A percentile compares a stretch with the other conserved stretches of the same genome.
Evolutionary conservation across 1,284 basidiomycete species (phyloP).

Genomic region (Leccinum ponderosum): DNA sequence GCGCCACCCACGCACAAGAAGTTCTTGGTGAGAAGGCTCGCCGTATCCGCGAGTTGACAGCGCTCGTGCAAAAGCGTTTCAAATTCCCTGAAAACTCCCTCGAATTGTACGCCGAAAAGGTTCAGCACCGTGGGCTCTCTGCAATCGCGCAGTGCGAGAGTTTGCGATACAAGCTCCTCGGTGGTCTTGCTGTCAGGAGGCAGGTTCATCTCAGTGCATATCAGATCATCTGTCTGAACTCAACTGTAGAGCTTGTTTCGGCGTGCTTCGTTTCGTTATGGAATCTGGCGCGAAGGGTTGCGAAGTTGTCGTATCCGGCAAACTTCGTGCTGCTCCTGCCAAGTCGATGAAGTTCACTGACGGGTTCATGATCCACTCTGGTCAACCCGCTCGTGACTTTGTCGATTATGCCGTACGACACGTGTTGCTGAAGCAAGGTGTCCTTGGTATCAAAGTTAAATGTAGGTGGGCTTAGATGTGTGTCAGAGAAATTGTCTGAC

Average conservation of each 20-base stretch:
- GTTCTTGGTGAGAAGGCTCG: conserved; percentile 99
- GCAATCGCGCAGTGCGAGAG: conserved; percentile 99
- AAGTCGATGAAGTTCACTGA: conserved; percentile 99
- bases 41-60: conserved; percentile 98
- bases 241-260: conserved; percentile 88
- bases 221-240: neutral
- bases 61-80: conserved; percentile 99
- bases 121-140: conserved; percentile 98
- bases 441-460: conserved; percentile 99
- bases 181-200: conserved; percentile 99
- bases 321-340: conserved; percentile 99
- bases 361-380: conserved; percentile 99
- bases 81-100: conserved; percentile 99
- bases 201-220: conserved; percentile 36
- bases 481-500: conserved; percentile 7
- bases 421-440: conserved; percentile 98
- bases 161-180: conserved; percentile 98
- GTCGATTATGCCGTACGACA: conserved; percentile 98
- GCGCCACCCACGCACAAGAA: conserved; percentile 99
- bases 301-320: conserved; percentile 99
- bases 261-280: conserved; percentile 99
- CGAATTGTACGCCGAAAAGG: conserved; percentile 99
- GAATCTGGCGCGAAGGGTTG: conserved; percentile 99
- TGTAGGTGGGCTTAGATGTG: conserved; percentile 55
- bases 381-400: conserved; percentile 96